Evolutionary conservation across 805 yeast genomes (phyloP).

Genomic region (Isabelozyma rhagii): DNA sequence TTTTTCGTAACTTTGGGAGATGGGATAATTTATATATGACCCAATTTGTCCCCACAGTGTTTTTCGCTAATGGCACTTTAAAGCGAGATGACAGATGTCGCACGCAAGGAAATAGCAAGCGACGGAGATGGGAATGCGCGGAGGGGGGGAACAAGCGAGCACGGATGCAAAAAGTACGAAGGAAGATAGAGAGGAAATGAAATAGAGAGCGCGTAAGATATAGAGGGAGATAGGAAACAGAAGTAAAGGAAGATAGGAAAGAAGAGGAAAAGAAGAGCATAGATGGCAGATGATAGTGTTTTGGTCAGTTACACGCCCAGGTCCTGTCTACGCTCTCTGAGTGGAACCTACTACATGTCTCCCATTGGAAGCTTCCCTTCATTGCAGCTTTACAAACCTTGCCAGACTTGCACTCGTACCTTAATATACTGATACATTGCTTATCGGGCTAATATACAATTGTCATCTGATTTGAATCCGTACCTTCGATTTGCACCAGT

Average conservation of each 20-base stretch:
- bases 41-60: neutral
- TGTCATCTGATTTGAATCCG: too few relatives aligned
- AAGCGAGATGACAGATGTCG: neutral
- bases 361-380: too few relatives aligned
- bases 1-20: neutral
- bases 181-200: neutral
- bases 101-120: slow-evolving; percentile 1
- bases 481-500: too few relatives aligned
- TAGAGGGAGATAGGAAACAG: neutral
- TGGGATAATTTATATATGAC: neutral
- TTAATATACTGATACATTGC: too few relatives aligned
- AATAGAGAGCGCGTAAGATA: neutral
- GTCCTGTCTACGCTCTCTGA: too few relatives aligned
- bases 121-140: neutral
- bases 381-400: too few relatives aligned
- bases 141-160: neutral
- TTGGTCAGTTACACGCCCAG: too few relatives aligned
- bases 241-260: neutral
- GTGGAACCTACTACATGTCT: too few relatives aligned
- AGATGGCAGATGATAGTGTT: neutral
- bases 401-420: too few relatives aligned
- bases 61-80: neutral
- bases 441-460: too few relatives aligned
- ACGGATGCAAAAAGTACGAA: neutral
- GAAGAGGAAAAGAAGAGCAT: neutral